These are phyloP conservation scores for Amanita thiersii DNA, from an alignment of 768 basidiomycete genomes.

Conservation along the genomic window DNA sequence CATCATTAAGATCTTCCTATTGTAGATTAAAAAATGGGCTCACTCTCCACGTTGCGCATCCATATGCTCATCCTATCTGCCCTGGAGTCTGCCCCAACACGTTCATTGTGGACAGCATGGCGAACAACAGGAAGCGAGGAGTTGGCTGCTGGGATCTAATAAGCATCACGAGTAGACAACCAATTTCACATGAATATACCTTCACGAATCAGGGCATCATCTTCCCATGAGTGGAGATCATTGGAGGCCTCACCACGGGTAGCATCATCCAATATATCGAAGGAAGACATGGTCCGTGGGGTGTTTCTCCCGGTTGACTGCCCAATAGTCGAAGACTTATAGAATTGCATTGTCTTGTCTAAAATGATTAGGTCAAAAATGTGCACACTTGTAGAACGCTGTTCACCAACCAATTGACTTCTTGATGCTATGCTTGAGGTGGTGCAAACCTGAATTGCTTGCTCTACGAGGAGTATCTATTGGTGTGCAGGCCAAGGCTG, in stretches of 20 bases:
- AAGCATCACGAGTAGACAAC: background rate
- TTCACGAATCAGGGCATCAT: conserved; percentile 33
- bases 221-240: conserved; percentile 40
- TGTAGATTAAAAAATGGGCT: conserved; percentile 20
- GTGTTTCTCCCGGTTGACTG: conserved; percentile 35
- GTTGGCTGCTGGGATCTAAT: conserved; percentile 23
- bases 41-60: conserved; percentile 81
- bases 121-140: conserved; percentile 47
- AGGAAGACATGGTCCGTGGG: conserved; percentile 32
- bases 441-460: conserved; percentile 6
- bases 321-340: conserved; percentile 53
- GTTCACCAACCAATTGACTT: conserved; percentile 57
- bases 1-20: conserved; percentile 8
- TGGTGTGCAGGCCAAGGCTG: too few relatives aligned
- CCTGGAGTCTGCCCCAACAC: conserved; percentile 42
- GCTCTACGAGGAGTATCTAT: conserved; percentile 9
- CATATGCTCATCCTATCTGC: conserved; percentile 71
- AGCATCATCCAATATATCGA: conserved; percentile 22
- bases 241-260: conserved; percentile 12
- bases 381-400: background rate
- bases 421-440: conserved; percentile 56
- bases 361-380: background rate
- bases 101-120: conserved; percentile 45
- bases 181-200: conserved; percentile 21
- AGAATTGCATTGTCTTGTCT: conserved; percentile 66